These are phyloP conservation scores for Corymbia maculata DNA, from an alignment of 345 rosid species.

Conservation along the genomic window DNA sequence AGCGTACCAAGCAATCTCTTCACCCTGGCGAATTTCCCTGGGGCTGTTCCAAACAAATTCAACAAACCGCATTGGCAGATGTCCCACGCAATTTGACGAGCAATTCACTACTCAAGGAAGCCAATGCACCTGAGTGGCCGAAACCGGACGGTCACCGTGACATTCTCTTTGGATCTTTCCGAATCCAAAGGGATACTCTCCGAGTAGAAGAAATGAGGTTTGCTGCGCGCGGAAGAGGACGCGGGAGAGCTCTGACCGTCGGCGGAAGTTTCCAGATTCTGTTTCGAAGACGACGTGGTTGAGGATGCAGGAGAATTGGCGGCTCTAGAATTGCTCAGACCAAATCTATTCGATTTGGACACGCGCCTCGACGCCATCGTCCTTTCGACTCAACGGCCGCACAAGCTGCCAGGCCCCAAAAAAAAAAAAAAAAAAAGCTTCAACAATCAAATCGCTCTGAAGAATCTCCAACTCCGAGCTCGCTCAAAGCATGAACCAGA, in stretches of 20 bases:
- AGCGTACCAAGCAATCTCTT: constrained; percentile 99
- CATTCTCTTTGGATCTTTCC: constrained; percentile 75
- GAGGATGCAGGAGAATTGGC: constrained; percentile 81
- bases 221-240: constrained; percentile 86
- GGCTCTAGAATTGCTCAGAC: constrained; percentile 30
- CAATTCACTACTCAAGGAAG: background rate
- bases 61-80: constrained; percentile 6
- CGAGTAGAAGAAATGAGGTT: constrained; percentile 56
- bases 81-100: background rate
- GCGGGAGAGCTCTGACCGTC: constrained; percentile 97
- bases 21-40: constrained; percentile 93
- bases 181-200: constrained; percentile 29
- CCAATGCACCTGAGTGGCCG: constrained; percentile 78
- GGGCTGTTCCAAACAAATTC: constrained; percentile 42
- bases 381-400: constrained; percentile 4
- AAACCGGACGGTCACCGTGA: constrained; percentile 91
- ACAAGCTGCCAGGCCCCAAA: background rate
- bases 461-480: background rate
- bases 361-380: constrained; percentile 69
- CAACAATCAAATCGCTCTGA: background rate
- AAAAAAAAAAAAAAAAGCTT: background rate
- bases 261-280: constrained; percentile 58
- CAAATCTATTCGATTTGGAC: constrained; percentile 46
- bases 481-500: background rate
- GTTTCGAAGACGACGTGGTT: constrained; percentile 87